Evolutionary conservation across 805 yeast genomes (phyloP).

Genomic region (Candida easanensis): DNA sequence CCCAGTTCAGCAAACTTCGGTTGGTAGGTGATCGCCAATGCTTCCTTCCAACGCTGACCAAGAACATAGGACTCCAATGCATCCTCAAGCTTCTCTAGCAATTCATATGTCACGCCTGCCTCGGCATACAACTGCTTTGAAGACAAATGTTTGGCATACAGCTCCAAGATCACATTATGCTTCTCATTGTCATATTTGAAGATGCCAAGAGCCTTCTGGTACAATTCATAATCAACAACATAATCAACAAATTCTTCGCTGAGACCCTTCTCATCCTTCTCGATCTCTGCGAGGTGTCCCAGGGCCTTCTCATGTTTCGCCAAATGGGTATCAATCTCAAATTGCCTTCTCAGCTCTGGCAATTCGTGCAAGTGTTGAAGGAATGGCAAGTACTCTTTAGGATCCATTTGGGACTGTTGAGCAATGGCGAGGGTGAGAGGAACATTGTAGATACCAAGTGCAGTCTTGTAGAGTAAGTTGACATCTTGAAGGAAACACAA

Average conservation of each 20-base stretch:
- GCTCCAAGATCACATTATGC: conserved; percentile 49
- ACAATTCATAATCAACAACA: conserved; percentile 66
- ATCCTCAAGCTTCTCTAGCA: conserved; percentile 48
- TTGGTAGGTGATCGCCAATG: conserved; percentile 56
- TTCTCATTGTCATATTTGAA: conserved; percentile 56
- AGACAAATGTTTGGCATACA: conserved; percentile 63
- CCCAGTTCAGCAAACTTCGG: conserved; percentile 39
- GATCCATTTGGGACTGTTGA: conserved; percentile 96
- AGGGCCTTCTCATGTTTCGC: conserved; percentile 69
- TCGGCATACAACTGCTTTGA: conserved; percentile 59
- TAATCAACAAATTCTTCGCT: conserved; percentile 64
- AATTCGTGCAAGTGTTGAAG: conserved; percentile 74
- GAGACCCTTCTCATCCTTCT: conserved; percentile 30
- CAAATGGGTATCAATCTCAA: conserved; percentile 76
- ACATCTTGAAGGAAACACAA: conserved; percentile 90
- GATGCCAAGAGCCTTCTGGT: conserved; percentile 61
- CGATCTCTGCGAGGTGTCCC: conserved; percentile 53
- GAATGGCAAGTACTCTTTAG: conserved; percentile 93
- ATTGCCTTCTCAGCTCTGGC: conserved; percentile 61
- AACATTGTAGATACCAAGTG: conserved; percentile 81
- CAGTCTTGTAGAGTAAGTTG: conserved; percentile 71
- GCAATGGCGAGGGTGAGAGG: conserved; percentile 80
- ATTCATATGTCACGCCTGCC: conserved; percentile 78
- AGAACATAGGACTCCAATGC: conserved; percentile 70
- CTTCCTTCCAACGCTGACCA: conserved; percentile 84